Evolutionary conservation across 352 stramenopile genomes (phyloP).

Genomic region (Globisporangium rhizosaccharum): DNA sequence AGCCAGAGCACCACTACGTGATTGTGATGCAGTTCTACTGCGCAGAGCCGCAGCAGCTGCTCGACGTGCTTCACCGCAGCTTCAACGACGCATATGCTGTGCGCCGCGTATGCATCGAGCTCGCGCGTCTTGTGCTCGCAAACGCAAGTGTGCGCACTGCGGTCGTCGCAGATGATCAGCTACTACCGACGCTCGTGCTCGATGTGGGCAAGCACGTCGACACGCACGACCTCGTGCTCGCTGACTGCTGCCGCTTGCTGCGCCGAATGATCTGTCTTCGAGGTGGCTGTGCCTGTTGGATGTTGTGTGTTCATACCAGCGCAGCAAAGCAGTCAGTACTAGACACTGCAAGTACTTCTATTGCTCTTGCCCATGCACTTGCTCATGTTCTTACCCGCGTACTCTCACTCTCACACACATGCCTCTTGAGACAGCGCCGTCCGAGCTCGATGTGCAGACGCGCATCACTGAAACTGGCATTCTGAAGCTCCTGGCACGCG

Average conservation of each 20-base stretch:
- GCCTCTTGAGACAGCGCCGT: slow-evolving; percentile 21
- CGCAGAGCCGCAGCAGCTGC: slow-evolving; percentile 27
- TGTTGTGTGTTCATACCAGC: no score
- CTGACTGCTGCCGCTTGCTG: slow-evolving; percentile 40
- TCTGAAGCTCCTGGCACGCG: slow-evolving; percentile 26
- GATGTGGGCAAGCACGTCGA: slow-evolving; percentile 26
- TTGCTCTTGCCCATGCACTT: neutral
- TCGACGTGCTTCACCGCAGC: slow-evolving; percentile 23
- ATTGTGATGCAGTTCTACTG: slow-evolving; percentile 57
- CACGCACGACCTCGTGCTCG: slow-evolving; percentile 27
- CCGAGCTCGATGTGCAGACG: slow-evolving; percentile 50
- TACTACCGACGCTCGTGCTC: slow-evolving; percentile 27
- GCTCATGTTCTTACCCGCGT: neutral
- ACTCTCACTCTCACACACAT: neutral
- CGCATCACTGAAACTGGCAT: slow-evolving; percentile 40
- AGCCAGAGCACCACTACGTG: neutral
- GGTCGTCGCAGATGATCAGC: slow-evolving; percentile 26
- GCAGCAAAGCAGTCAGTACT: neutral
- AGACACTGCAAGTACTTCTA: neutral
- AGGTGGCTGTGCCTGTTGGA: slow-evolving; percentile 17
- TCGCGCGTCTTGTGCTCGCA: slow-evolving; percentile 40
- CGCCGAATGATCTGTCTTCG: slow-evolving; percentile 41
- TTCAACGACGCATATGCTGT: slow-evolving; percentile 39
- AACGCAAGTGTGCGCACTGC: slow-evolving; percentile 15
- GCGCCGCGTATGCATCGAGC: slow-evolving; percentile 47